phyloP scores from a whole-genome alignment of 352 stramenopile genomes.

The Blastocystis sp. region DNA sequence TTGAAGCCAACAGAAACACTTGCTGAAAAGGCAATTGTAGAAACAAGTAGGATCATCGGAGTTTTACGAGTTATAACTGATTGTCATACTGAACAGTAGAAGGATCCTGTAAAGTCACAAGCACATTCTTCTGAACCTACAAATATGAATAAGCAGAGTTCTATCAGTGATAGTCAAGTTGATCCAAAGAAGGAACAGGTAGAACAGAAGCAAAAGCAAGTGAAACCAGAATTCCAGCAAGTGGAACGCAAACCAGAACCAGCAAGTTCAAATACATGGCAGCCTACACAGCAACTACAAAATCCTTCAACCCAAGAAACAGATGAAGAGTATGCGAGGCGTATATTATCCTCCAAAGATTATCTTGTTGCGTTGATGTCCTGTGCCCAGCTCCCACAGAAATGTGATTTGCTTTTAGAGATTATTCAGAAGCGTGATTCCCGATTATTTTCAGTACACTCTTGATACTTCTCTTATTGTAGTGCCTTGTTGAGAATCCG shows the following conservation, averaged over 20 bases:
- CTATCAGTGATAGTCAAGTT: not conserved
- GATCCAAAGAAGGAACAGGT: not conserved
- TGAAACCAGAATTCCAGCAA: not conserved
- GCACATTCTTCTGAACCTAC: not conserved
- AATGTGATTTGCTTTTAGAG: not conserved
- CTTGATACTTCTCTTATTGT: not conserved
- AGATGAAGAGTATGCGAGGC: conserved; percentile 3
- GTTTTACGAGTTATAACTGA: not conserved
- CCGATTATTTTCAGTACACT: not conserved
- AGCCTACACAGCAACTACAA: not conserved
- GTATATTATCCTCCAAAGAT: not conserved
- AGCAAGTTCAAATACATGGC: not conserved
- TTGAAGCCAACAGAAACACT: conserved; percentile 18
- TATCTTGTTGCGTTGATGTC: not conserved
- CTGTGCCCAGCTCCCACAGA: not conserved
- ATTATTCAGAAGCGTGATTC: not conserved
- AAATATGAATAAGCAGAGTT: not conserved
- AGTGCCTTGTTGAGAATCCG: not conserved
- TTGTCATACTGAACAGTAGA: not conserved
- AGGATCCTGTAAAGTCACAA: not conserved
- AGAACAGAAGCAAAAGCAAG: not conserved
- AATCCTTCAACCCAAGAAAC: not conserved
- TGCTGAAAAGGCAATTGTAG: not conserved
- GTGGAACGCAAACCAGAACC: not conserved
- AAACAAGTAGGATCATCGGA: conserved; percentile 1